phyloP scores from a whole-genome alignment of 2,329 filamentous ascomycete genomes.

The Sclerotinia spermophila region DNA sequence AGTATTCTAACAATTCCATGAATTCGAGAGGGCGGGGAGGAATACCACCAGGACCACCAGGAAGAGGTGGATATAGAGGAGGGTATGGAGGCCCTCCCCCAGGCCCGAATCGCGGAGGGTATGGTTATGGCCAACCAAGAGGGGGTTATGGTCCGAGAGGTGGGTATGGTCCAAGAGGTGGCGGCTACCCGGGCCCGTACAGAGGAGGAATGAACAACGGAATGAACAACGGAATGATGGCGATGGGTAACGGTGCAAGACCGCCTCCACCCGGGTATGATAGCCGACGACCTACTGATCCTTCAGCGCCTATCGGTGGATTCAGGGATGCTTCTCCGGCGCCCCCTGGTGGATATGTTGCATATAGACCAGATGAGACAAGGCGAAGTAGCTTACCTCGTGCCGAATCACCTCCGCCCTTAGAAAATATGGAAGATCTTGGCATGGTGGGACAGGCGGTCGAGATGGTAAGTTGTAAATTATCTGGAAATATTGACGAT shows the following conservation, averaged over 20 bases:
- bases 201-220: conserved; percentile 40
- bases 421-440: conserved; percentile 44
- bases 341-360: conserved; percentile 25
- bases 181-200: conserved; percentile 17
- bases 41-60: conserved; percentile 26
- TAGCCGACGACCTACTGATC: conserved; percentile 28
- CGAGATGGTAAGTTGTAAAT: conserved; percentile 58
- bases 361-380: conserved; percentile 29
- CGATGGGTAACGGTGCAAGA: conserved; percentile 43
- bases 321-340: conserved; percentile 23
- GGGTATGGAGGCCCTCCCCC: conserved; percentile 26
- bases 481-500: not conserved
- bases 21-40: conserved; percentile 33
- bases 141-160: conserved; percentile 28
- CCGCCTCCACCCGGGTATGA: conserved; percentile 39
- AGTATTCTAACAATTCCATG: conserved; percentile 35
- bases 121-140: conserved; percentile 45
- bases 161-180: conserved; percentile 36
- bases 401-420: conserved; percentile 62
- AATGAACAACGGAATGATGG: conserved; percentile 42
- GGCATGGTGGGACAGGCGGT: conserved; percentile 59
- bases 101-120: conserved; percentile 46
- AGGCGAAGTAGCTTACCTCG: conserved; percentile 47
- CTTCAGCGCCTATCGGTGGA: conserved; percentile 20
- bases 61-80: conserved; percentile 41